Evolutionary conservation across 352 stramenopile species (phyloP).

Genomic region (Saprolegnia parasitica): DNA sequence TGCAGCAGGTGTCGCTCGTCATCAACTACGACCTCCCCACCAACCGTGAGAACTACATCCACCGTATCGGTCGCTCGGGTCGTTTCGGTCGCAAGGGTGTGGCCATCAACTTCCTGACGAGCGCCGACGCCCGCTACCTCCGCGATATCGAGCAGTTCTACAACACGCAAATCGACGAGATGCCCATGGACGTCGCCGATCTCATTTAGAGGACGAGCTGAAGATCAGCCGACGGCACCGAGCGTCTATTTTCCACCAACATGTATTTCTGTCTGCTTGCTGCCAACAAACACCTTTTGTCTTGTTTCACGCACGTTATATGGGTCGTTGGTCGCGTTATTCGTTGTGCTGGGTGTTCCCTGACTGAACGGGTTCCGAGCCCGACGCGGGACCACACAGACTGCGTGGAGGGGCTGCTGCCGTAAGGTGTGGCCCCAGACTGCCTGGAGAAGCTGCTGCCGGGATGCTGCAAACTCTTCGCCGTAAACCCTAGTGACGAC

Average conservation of each 20-base stretch:
- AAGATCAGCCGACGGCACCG: background rate
- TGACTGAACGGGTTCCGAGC: too few species aligned
- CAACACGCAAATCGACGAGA: conserved; percentile 99
- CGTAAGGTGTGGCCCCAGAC: too few species aligned
- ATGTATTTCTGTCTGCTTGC: conserved; percentile 22
- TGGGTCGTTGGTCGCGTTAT: too few species aligned
- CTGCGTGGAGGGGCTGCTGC: too few species aligned
- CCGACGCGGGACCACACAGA: too few species aligned
- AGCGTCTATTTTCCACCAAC: conserved; percentile 16
- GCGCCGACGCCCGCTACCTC: conserved; percentile 98
- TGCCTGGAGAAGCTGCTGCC: too few species aligned
- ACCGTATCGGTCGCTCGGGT: conserved; percentile 99
- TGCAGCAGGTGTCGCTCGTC: conserved; percentile 97
- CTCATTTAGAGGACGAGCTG: conserved; percentile 87
- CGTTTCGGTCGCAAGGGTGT: conserved; percentile 99
- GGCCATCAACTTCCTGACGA: conserved; percentile 99
- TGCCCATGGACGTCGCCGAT: conserved; percentile 99
- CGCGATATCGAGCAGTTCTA: conserved; percentile 99
- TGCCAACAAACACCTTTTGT: background rate
- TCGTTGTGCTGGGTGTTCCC: too few species aligned
- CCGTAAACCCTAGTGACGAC: too few species aligned
- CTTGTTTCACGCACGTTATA: too few species aligned
- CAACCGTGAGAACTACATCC: conserved; percentile 99
- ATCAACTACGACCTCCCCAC: conserved; percentile 99
- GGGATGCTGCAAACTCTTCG: too few species aligned